Evolutionary conservation across 148 eudicot genomes (phyloP).

Genomic region (Persicaria tinctoria): DNA sequence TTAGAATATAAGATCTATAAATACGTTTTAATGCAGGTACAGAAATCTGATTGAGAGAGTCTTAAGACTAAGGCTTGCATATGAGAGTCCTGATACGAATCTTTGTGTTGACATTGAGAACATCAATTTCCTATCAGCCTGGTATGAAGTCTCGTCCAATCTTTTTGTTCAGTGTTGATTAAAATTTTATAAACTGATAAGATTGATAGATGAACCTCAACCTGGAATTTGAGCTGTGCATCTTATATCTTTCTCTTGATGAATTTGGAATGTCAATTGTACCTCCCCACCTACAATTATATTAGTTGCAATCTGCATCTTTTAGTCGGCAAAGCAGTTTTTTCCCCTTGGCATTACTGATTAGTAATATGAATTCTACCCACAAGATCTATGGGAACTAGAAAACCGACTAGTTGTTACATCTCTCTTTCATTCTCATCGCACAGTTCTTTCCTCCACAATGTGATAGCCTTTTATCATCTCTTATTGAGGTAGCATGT

Average conservation of each 20-base stretch:
- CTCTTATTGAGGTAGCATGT: slow-evolving; percentile 1
- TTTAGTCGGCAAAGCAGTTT: not conserved
- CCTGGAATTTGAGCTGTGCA: not conserved
- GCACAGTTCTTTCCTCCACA: not conserved
- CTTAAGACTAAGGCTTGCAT: slow-evolving; percentile 84
- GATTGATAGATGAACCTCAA: not conserved
- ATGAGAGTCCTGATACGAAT: slow-evolving; percentile 88
- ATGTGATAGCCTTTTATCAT: not conserved
- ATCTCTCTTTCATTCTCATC: not conserved
- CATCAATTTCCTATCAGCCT: slow-evolving; percentile 89
- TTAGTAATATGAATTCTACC: slow-evolving; percentile 1
- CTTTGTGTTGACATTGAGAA: slow-evolving; percentile 85
- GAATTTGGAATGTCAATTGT: not conserved
- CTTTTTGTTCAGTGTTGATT: not conserved
- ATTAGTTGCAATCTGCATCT: not conserved
- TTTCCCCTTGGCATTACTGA: not conserved
- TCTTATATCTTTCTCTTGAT: not conserved
- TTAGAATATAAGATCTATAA: not conserved
- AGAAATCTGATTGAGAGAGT: slow-evolving; percentile 82
- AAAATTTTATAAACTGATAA: not conserved
- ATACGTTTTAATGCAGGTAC: slow-evolving; percentile 48
- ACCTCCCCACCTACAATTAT: not conserved
- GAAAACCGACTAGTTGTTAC: not conserved
- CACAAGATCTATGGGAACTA: not conserved
- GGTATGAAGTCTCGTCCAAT: slow-evolving; percentile 93